Conservation (phyloP, 345 rosid genomes). For the Geranium brycei region DNA sequence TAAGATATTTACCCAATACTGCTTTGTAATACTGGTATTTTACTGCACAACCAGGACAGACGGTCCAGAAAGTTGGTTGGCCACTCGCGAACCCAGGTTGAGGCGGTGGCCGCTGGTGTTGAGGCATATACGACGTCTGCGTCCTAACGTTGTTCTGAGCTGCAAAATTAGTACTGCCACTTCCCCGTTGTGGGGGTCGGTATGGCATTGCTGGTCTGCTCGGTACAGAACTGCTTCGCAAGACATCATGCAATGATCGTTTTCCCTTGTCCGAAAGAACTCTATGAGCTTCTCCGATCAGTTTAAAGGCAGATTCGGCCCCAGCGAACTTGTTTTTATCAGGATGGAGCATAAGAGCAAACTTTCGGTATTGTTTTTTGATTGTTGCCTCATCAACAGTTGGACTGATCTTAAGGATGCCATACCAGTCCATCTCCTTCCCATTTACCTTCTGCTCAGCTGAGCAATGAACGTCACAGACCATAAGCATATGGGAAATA, state of each 20-base stretch:
- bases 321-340: conserved; percentile 88
- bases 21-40: conserved; percentile 33
- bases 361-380: conserved; percentile 76
- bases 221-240: conserved; percentile 16
- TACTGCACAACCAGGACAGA: conserved; percentile 52
- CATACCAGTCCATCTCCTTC: conserved; percentile 78
- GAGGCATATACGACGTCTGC: conserved; percentile 22
- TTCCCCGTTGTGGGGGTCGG: conserved; percentile 25
- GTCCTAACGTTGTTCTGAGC: conserved; percentile 14
- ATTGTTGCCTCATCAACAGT: conserved; percentile 53
- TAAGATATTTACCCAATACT: conserved; percentile 19
- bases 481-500: conserved; percentile 50
- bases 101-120: conserved; percentile 19
- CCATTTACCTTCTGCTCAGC: conserved; percentile 42
- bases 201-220: conserved; percentile 21
- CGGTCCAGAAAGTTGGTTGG: conserved; percentile 44
- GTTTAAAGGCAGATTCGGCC: conserved; percentile 86
- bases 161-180: conserved; percentile 16
- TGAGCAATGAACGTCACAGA: conserved; percentile 82
- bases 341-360: conserved; percentile 81
- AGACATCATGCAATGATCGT: conserved; percentile 50
- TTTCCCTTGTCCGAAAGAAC: conserved; percentile 53
- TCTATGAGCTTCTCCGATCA: conserved; percentile 74
- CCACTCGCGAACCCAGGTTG: conserved; percentile 28
- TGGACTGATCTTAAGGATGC: conserved; percentile 54